These are phyloP conservation scores for Ascochyta viciae-villosae DNA, from an alignment of 2,329 filamentous ascomycete species.

Conservation along the genomic window DNA sequence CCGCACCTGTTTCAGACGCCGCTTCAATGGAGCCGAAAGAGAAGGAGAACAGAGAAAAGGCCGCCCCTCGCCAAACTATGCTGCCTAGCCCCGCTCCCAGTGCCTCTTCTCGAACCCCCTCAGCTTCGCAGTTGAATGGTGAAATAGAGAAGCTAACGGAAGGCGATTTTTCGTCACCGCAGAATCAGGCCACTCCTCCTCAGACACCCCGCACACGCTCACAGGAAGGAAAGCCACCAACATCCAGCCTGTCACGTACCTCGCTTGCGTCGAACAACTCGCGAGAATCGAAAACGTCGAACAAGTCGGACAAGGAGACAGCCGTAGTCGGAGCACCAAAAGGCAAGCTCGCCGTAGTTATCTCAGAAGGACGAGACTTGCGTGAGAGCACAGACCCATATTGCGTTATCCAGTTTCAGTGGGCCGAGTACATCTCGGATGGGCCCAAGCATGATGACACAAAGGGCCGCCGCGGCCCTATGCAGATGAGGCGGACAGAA, in stretches of 20 bases:
- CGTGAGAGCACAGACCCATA: slow-evolving; percentile 88
- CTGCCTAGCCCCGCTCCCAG: slow-evolving; percentile 58
- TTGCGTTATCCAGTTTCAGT: slow-evolving; percentile 94
- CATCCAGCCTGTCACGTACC: slow-evolving; percentile 60
- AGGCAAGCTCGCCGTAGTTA: slow-evolving; percentile 89
- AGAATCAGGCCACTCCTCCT: slow-evolving; percentile 87
- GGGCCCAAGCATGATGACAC: slow-evolving; percentile 71
- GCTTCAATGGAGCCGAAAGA: slow-evolving; percentile 28
- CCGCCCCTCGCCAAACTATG: slow-evolving; percentile 56
- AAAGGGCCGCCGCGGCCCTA: slow-evolving; percentile 51
- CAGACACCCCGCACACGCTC: slow-evolving; percentile 90
- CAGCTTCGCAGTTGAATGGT: slow-evolving; percentile 69
- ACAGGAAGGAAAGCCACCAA: slow-evolving; percentile 59
- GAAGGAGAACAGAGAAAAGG: slow-evolving; percentile 22
- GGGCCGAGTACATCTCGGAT: slow-evolving; percentile 93
- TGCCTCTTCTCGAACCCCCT: slow-evolving; percentile 56
- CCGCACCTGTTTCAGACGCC: slow-evolving; percentile 37
- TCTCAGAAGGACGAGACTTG: slow-evolving; percentile 83
- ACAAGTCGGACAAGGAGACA: slow-evolving; percentile 51
- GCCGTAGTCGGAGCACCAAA: slow-evolving; percentile 75
- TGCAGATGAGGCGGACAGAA: slow-evolving; percentile 68
- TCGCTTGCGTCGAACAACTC: slow-evolving; percentile 53
- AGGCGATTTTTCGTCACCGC: slow-evolving; percentile 65
- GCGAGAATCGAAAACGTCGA: slow-evolving; percentile 26
- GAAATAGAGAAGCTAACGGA: slow-evolving; percentile 88